Evolutionary conservation across 2,329 filamentous ascomycete genomes (phyloP).

Genomic region (Samsoniella hepiali): DNA sequence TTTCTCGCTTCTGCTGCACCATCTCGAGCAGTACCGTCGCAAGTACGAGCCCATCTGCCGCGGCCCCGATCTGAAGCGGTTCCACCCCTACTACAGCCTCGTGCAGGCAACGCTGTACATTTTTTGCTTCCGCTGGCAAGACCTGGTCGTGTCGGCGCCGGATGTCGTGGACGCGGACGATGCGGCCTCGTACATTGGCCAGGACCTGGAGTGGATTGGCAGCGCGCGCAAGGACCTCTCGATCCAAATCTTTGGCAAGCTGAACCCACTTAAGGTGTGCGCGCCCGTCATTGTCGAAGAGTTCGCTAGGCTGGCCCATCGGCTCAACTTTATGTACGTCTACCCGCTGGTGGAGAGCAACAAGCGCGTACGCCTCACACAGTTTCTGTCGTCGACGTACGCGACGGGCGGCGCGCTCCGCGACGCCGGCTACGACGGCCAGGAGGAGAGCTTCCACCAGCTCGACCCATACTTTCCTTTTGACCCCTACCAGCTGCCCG

Average conservation of each 20-base stretch:
- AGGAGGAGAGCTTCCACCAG: slow-evolving; percentile 76
- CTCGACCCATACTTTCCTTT: slow-evolving; percentile 96
- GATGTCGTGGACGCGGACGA: slow-evolving; percentile 62
- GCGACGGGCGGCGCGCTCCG: slow-evolving; percentile 53
- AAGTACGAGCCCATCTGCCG: slow-evolving; percentile 71
- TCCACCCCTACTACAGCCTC: slow-evolving; percentile 80
- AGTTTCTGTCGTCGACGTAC: slow-evolving; percentile 59
- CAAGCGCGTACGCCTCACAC: slow-evolving; percentile 78
- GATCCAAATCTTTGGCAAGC: slow-evolving; percentile 76
- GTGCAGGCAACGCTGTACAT: slow-evolving; percentile 91
- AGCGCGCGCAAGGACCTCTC: slow-evolving; percentile 71
- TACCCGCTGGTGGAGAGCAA: slow-evolving; percentile 87
- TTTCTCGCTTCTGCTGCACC: slow-evolving; percentile 72
- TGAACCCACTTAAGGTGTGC: slow-evolving; percentile 95
- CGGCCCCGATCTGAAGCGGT: slow-evolving; percentile 81
- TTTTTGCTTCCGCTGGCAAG: slow-evolving; percentile 97
- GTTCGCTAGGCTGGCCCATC: slow-evolving; percentile 83
- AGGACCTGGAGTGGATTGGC: slow-evolving; percentile 75
- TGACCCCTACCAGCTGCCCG: slow-evolving; percentile 88
- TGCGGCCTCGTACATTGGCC: slow-evolving; percentile 56
- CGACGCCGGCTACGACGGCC: slow-evolving; percentile 45
- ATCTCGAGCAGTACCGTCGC: slow-evolving; percentile 71
- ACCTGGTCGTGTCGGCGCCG: slow-evolving; percentile 66
- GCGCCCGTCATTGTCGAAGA: slow-evolving; percentile 85
- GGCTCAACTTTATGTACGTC: slow-evolving; percentile 85